These are phyloP conservation scores for Moesziomyces sp. DNA, from an alignment of 1,284 basidiomycete genomes.

Conservation along the genomic window DNA sequence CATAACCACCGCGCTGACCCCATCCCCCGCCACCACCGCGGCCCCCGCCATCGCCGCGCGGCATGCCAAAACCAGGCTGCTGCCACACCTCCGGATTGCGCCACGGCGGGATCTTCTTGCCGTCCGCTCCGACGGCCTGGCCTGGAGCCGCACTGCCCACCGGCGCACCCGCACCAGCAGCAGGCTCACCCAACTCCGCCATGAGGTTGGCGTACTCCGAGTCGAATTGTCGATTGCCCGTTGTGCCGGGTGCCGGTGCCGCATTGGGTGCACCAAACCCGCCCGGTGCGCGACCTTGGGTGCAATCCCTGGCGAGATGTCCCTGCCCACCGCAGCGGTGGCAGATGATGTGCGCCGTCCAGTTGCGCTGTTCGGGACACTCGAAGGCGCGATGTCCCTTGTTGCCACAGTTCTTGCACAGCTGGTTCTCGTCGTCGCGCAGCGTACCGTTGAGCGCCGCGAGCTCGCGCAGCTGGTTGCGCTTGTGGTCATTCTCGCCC, in stretches of 20 bases:
- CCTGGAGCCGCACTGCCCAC: slow-evolving; percentile 21
- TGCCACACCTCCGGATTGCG: slow-evolving; percentile 65
- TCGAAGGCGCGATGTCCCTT: slow-evolving; percentile 73
- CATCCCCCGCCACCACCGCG: slow-evolving; percentile 24
- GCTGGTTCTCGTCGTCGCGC: slow-evolving; percentile 98
- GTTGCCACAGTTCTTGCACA: slow-evolving; percentile 97
- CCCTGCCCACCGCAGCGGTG: slow-evolving; percentile 66
- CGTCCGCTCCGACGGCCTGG: slow-evolving; percentile 50
- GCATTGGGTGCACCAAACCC: slow-evolving; percentile 71
- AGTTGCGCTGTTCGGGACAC: slow-evolving; percentile 65
- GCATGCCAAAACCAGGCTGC: slow-evolving; percentile 44
- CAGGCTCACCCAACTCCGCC: slow-evolving; percentile 94
- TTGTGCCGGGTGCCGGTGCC: slow-evolving; percentile 53
- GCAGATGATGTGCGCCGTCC: slow-evolving; percentile 65
- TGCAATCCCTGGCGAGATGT: slow-evolving; percentile 66
- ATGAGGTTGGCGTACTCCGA: slow-evolving; percentile 96
- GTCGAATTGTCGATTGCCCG: slow-evolving; percentile 75
- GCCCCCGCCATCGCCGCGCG: slow-evolving; percentile 24
- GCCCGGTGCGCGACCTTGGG: slow-evolving; percentile 71
- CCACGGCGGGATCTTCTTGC: slow-evolving; percentile 67
- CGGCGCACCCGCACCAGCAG: slow-evolving; percentile 65
- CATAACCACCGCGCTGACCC: slow-evolving; percentile 27
- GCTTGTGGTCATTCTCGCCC: slow-evolving; percentile 99
- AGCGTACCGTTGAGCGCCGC: slow-evolving; percentile 98
- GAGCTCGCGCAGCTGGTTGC: slow-evolving; percentile 96